A percentile compares a stretch with the other conserved stretches of the same genome.
These are phyloP conservation scores for Omphalotus guepiniiformis DNA, from an alignment of 768 basidiomycete genomes.

Conservation along the genomic window DNA sequence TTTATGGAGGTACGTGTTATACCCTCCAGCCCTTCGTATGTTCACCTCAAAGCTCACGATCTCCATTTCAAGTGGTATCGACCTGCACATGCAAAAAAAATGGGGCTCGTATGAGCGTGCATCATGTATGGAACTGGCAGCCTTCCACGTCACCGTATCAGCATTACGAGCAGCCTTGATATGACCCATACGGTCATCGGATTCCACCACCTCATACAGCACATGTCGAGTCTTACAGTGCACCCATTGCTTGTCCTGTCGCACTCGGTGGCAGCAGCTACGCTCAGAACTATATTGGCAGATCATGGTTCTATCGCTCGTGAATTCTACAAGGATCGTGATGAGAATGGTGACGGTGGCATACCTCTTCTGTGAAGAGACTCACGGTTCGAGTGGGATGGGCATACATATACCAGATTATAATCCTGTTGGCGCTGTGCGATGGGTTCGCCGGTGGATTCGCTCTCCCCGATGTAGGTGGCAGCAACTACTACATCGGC, in stretches of 20 bases:
- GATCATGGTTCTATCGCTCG: too few relatives aligned
- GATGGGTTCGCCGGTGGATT: constrained; percentile 14
- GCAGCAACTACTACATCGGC: constrained; percentile 9
- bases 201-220: too few relatives aligned
- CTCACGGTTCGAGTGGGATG: constrained; percentile 14
- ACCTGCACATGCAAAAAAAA: too few relatives aligned
- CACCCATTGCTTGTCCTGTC: constrained; percentile 19
- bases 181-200: too few relatives aligned
- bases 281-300: constrained; percentile 14
- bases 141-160: constrained; percentile 44
- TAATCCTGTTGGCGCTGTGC: constrained; percentile 20
- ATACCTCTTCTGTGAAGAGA: constrained; percentile 62
- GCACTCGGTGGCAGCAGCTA: constrained; percentile 14
- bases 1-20: too few relatives aligned
- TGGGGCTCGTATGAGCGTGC: too few relatives aligned
- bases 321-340: too few relatives aligned
- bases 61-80: too few relatives aligned
- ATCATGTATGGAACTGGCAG: too few relatives aligned
- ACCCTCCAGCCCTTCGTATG: too few relatives aligned
- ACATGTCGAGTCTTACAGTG: constrained; percentile 19
- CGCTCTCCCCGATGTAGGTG: too few relatives aligned
- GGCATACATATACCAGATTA: constrained; percentile 22
- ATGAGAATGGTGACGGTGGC: constrained; percentile 60
- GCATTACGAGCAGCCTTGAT: constrained; percentile 29
- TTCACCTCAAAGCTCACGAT: too few relatives aligned